These are phyloP conservation scores for Nemania serpens DNA, from an alignment of 2,329 filamentous ascomycete species.

Conservation along the genomic window DNA sequence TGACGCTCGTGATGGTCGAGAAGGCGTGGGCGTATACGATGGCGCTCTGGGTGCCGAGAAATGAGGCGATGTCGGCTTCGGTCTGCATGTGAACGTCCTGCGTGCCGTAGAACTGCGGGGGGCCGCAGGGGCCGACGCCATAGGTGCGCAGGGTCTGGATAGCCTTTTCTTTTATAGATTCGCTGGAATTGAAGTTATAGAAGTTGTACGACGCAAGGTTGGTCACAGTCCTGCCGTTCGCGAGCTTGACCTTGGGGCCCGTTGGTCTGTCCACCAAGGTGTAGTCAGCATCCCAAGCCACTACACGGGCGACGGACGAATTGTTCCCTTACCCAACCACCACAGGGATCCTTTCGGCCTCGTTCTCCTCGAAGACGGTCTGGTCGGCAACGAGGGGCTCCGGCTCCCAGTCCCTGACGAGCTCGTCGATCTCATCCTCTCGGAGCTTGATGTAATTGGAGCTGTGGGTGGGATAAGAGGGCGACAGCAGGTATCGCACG, in stretches of 20 bases:
- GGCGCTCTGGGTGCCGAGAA: constrained; percentile 83
- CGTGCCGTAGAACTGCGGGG: constrained; percentile 96
- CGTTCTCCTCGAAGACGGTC: constrained; percentile 75
- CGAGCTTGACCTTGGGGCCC: constrained; percentile 86
- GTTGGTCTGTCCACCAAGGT: constrained; percentile 67
- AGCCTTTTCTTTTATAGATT: constrained; percentile 91
- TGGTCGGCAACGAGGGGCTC: constrained; percentile 83
- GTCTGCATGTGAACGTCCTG: constrained; percentile 98
- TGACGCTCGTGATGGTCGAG: constrained; percentile 94
- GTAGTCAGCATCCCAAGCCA: constrained; percentile 8
- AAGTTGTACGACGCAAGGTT: constrained; percentile 97
- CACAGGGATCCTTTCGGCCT: constrained; percentile 83
- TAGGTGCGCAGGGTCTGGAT: constrained; percentile 93
- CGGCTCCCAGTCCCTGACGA: constrained; percentile 95
- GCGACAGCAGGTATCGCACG: constrained; percentile 87
- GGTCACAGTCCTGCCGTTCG: constrained; percentile 85
- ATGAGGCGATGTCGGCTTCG: constrained; percentile 89
- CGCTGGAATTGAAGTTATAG: constrained; percentile 95
- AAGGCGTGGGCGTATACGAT: constrained; percentile 97
- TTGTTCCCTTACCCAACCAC: constrained; percentile 73
- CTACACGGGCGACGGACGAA: background rate
- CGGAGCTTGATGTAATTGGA: constrained; percentile 87
- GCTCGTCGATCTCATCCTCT: constrained; percentile 96
- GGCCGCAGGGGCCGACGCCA: constrained; percentile 94
- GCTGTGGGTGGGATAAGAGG: constrained; percentile 89